Percentiles rank a stretch among this genome's conserved stretches.
phyloP scores from a whole-genome alignment of 116 monocot species.

The Trichopus zeylanicus region DNA sequence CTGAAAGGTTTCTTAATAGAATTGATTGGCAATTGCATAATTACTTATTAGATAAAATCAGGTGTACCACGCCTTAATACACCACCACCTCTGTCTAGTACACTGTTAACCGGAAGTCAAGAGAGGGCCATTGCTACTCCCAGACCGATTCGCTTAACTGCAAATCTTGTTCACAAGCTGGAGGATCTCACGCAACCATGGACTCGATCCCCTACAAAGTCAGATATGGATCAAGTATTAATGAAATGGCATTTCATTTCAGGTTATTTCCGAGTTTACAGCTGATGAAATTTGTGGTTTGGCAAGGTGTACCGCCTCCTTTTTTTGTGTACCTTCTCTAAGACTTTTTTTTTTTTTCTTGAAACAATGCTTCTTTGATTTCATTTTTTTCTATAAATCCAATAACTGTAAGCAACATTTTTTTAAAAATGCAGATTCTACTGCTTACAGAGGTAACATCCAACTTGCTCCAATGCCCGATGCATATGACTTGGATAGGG shows the following conservation, averaged over 20 bases:
- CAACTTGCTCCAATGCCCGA: conserved; percentile 83
- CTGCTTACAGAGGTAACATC: conserved; percentile 58
- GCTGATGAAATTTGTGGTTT: not conserved
- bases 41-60: conserved; percentile 15
- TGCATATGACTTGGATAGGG: conserved; percentile 93
- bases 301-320: not conserved
- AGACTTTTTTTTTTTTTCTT: not conserved
- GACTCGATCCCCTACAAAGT: conserved; percentile 93
- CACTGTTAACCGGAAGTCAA: conserved; percentile 36
- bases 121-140: conserved; percentile 54
- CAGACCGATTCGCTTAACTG: conserved; percentile 58
- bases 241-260: conserved; percentile 77
- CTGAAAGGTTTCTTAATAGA: not conserved
- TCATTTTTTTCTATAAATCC: not conserved
- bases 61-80: conserved; percentile 93
- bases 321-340: too few relatives aligned
- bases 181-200: conserved; percentile 79
- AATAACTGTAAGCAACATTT: conserved; percentile 21
- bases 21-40: not conserved
- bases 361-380: not conserved
- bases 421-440: conserved; percentile 67
- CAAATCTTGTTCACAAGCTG: conserved; percentile 36
- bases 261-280: conserved; percentile 32
- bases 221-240: conserved; percentile 55
- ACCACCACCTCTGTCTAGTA: conserved; percentile 70